Base-by-base conservation (phyloP, 306 rosid genomes). In the Hippophae gyantsensis region DNA sequence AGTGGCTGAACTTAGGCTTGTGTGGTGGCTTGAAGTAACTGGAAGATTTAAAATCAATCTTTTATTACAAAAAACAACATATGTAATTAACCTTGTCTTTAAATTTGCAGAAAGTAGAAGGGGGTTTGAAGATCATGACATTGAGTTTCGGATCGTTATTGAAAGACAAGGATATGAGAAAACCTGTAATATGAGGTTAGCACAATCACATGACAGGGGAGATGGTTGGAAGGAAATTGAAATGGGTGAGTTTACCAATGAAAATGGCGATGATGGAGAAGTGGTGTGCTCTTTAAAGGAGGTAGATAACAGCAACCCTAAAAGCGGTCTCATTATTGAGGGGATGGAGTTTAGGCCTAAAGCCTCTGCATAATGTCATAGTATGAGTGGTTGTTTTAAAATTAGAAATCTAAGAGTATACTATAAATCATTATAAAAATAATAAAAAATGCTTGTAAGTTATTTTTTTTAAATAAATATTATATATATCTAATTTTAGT, bases 341-440 rank as follows among this genome's bases (percentile, higher is more conserved):
- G 77, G 77, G 11, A 26, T 77, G 60, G 81, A 72, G 56, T 47
- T 77, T 6, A 72, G 72, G 50, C 78, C 81, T 9, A 64, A 51
- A 49, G 3, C 6, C 38, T 27, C 18, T 3, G 38, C 4, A 27
- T 27, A 27, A 27, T 3, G 38, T 27, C 38, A 18, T 18, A 18
- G 18, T 18, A 18, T 18, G 18, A 18, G 18, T 18, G 18, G 18
- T 18, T 18, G 18, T n/a, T n/a, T n/a, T n/a, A n/a, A n/a, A n/a
- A n/a, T n/a, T n/a, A n/a, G n/a, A n/a, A n/a, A n/a, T n/a, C n/a
- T n/a, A n/a, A n/a, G n/a, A n/a, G n/a, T n/a, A n/a, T n/a, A n/a
- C n/a, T n/a, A n/a, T n/a, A n/a, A n/a, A n/a, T n/a, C n/a, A n/a
- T n/a, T n/a, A 18, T 18, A 18, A 18, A 18, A 18, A 18, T 18